These are phyloP conservation scores for Phanerochaete carnosa DNA, from an alignment of 768 basidiomycete genomes.

Conservation along the genomic window DNA sequence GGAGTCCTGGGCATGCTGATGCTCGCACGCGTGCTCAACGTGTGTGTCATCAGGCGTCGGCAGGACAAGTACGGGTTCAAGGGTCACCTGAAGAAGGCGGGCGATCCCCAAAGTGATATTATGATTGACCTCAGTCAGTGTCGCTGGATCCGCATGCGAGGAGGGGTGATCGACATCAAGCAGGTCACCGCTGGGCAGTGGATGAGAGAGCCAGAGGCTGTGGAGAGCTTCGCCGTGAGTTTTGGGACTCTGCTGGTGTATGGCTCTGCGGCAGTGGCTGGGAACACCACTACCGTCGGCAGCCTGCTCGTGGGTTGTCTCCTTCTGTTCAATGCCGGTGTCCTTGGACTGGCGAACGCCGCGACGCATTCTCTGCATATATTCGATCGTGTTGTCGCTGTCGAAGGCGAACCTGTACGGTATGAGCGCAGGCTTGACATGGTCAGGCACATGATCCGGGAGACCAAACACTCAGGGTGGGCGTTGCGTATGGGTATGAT, in stretches of 20 bases:
- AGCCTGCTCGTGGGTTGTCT: conserved; percentile 6
- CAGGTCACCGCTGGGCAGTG: conserved; percentile 2
- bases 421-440: not conserved
- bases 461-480: no score
- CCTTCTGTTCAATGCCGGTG: not conserved
- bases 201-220: not conserved
- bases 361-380: not conserved
- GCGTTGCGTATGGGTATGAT: no score
- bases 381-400: not conserved
- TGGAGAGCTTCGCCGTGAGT: not conserved
- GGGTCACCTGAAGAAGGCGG: no score
- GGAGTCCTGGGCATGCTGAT: no score
- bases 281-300: conserved; percentile 1
- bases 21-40: no score
- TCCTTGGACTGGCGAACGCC: conserved; percentile 6
- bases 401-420: no score
- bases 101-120: no score
- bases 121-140: conserved; percentile 10
- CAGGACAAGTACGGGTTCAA: no score
- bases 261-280: conserved; percentile 1
- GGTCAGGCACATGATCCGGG: no score
- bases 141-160: not conserved
- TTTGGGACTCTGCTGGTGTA: conserved; percentile 9
- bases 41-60: no score
- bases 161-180: not conserved